These are phyloP conservation scores for Mytilinidion resinicola DNA, from an alignment of 495 filamentous ascomycete species.

Conservation along the genomic window DNA sequence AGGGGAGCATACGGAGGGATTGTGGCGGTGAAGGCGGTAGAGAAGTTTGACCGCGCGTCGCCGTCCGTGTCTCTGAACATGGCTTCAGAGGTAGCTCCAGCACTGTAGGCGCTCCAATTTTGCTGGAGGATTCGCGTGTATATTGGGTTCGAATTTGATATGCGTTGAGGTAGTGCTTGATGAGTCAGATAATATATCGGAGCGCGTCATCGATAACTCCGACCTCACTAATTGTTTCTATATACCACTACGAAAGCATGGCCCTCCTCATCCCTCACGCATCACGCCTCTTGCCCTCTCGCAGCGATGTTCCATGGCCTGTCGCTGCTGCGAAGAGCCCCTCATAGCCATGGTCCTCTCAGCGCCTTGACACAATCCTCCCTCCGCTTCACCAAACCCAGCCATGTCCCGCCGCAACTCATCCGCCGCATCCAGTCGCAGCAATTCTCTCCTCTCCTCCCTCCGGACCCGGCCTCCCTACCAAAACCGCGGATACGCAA, in stretches of 20 bases:
- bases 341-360: constrained; percentile 3
- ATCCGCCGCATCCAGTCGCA: constrained; percentile 19
- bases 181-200: too few species aligned
- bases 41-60: constrained; percentile 3
- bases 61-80: constrained; percentile 16
- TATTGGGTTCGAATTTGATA: too few species aligned
- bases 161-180: too few species aligned
- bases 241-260: too few species aligned
- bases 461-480: constrained; percentile 74
- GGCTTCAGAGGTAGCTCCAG: background rate
- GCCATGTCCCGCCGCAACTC: constrained; percentile 4
- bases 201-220: too few species aligned
- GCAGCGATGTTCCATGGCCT: constrained; percentile 26
- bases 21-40: constrained; percentile 1
- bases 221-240: too few species aligned
- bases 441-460: constrained; percentile 47
- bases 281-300: background rate
- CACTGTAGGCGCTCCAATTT: too few species aligned
- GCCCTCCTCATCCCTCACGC: too few species aligned
- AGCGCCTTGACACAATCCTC: constrained; percentile 1
- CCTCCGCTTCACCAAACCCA: background rate
- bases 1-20: constrained; percentile 8
- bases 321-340: constrained; percentile 12
- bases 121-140: too few species aligned
- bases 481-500: constrained; percentile 45